Evolutionary conservation across 176 grass and related monocot genomes (phyloP), one percentile per base, ranked within the genome.

Genomic region (Carex pumila): DNA sequence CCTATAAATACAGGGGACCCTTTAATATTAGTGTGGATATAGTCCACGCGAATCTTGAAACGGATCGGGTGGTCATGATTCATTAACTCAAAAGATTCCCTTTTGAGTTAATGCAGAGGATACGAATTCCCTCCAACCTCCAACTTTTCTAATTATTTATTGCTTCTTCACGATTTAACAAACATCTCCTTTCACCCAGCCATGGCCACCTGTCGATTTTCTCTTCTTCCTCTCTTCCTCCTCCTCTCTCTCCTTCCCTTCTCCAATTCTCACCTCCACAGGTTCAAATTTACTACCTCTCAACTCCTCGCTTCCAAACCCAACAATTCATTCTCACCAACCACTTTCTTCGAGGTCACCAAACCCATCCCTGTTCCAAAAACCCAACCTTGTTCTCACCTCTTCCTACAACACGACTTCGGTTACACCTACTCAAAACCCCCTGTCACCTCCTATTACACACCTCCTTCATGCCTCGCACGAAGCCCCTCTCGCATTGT

Each of bases 341-440:
- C 82, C 18, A 84, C 85, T 18, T 81, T 61, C 84, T 94, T 94
- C 83, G 93, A 94, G 83, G 93, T 94, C 39, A 86, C 89, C 81
- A 84, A 85, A 66, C 90, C 93, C 12, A 88, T 91, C 79, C 83
- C 85, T 10, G 79, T 82, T 3, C 87, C 90, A 15, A 85, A 88
- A 72, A 88, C 72, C 73, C 81, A 81, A 31, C 82, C 90, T 3
- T 95, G 88, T 79, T 95, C 90, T 17, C 86, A 81, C 49, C 45
- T 88, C 10, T 85, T 96, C 43, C 73, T 96, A 81, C 79, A 81
- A 6, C 89, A 96, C 83, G 86, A 89, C 17, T 96, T 95, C 74
- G 89, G 68, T 14, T 88, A 12, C 83, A 96, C 93, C 58, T 93
- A 88, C 79, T 2, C 4, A 8, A 86, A 88, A 54, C 93, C 93